phyloP scores from a whole-genome alignment of 2,329 filamentous ascomycete genomes.

The Hawksworthiomyces lignivorus region DNA sequence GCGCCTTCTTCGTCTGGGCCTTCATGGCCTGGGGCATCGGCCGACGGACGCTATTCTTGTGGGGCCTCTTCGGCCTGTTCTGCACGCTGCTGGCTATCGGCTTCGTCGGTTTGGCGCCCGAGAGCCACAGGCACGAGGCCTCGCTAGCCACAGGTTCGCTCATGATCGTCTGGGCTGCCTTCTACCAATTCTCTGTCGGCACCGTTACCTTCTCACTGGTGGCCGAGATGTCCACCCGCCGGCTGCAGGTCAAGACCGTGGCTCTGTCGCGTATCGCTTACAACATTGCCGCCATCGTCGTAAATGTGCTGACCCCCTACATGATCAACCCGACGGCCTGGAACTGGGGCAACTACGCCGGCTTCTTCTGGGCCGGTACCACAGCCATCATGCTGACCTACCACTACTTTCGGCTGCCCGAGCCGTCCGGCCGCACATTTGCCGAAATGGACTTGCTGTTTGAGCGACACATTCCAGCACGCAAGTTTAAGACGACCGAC shows the following conservation, averaged over 20 bases:
- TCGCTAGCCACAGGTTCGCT: constrained; percentile 42
- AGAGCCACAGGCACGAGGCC: constrained; percentile 36
- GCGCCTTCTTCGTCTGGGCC: constrained; percentile 43
- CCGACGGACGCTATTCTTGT: constrained; percentile 34
- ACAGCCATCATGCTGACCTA: constrained; percentile 39
- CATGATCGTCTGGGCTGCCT: constrained; percentile 34
- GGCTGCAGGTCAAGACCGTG: constrained; percentile 38
- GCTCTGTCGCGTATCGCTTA: constrained; percentile 37
- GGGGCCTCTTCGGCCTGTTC: constrained; percentile 23
- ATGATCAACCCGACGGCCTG: constrained; percentile 39
- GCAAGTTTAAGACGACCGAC: constrained; percentile 18
- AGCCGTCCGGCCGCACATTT: constrained; percentile 45
- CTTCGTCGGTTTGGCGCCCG: constrained; percentile 32
- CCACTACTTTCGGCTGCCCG: constrained; percentile 44
- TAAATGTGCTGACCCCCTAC: constrained; percentile 37
- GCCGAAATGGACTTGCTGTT: constrained; percentile 51
- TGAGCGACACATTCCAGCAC: constrained; percentile 32
- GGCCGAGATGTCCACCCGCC: constrained; percentile 36
- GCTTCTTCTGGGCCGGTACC: constrained; percentile 39
- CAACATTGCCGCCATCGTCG: constrained; percentile 40
- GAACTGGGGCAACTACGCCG: constrained; percentile 41
- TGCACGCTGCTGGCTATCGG: constrained; percentile 34
- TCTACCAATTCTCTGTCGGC: constrained; percentile 39
- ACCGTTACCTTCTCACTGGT: constrained; percentile 18
- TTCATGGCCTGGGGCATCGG: constrained; percentile 38